Conservation (phyloP, 805 yeast species). For the Candida boleticola region DNA sequence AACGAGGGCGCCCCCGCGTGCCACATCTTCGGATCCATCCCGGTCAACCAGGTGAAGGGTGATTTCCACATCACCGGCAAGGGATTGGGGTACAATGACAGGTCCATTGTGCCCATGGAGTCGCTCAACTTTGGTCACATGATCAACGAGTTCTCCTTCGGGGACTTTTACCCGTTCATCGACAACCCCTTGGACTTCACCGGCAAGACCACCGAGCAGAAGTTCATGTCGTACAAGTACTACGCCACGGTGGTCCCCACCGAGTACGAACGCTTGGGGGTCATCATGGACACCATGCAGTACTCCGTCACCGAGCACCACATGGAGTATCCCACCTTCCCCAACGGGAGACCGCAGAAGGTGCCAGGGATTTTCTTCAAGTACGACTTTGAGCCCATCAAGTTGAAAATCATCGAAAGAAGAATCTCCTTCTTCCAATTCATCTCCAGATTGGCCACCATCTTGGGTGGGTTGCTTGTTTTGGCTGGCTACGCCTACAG, state of each 20-base stretch:
- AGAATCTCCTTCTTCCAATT: slow-evolving; percentile 79
- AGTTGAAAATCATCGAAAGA: slow-evolving; percentile 63
- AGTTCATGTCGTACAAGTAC: slow-evolving; percentile 58
- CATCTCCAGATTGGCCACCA: slow-evolving; percentile 72
- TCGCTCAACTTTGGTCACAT: slow-evolving; percentile 78
- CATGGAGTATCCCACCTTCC: slow-evolving; percentile 14
- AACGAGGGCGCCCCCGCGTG: slow-evolving; percentile 74
- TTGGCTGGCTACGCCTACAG: slow-evolving; percentile 65
- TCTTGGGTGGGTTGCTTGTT: slow-evolving; percentile 77
- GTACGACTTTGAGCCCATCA: slow-evolving; percentile 87
- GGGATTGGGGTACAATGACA: slow-evolving; percentile 60
- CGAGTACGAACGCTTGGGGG: slow-evolving; percentile 65
- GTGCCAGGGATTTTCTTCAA: slow-evolving; percentile 80
- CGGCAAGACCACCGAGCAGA: slow-evolving; percentile 51
- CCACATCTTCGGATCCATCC: slow-evolving; percentile 76
- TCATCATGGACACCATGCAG: slow-evolving; percentile 76
- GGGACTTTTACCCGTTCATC: slow-evolving; percentile 82
- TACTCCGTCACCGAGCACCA: slow-evolving; percentile 67
- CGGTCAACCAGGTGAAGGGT: slow-evolving; percentile 84
- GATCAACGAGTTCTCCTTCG: slow-evolving; percentile 85
- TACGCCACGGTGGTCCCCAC: slow-evolving; percentile 84
- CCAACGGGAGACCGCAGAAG: slow-evolving; percentile 19
- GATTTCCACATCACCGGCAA: slow-evolving; percentile 80
- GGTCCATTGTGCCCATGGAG: slow-evolving; percentile 46
- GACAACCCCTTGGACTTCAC: slow-evolving; percentile 86